phyloP scores from a whole-genome alignment of 139 green algal genomes.

The Tetraselmis chui region DNA sequence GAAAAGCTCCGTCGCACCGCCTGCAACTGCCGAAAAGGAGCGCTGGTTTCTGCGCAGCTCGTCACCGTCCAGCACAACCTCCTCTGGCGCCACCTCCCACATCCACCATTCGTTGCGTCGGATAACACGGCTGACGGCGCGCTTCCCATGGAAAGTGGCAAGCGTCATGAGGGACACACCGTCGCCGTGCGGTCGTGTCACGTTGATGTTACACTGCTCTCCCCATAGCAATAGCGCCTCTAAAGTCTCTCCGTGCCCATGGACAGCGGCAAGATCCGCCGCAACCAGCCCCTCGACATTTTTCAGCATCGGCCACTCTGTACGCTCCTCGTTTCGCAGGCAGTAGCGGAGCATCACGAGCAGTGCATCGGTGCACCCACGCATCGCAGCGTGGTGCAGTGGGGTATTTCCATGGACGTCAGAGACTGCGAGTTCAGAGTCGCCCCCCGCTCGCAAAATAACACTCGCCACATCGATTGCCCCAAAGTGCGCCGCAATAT shows the following conservation, averaged over 20 bases:
- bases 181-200: neutral
- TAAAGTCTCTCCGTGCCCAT: neutral
- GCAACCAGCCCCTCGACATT: neutral
- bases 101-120: neutral
- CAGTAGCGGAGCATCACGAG: neutral
- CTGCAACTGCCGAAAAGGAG: too few species aligned
- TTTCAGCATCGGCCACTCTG: neutral
- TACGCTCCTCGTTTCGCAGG: neutral
- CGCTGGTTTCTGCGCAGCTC: too few species aligned
- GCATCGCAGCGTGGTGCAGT: neutral
- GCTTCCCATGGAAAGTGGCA: neutral
- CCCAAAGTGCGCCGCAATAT: neutral
- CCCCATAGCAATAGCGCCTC: neutral
- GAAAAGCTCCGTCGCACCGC: too few species aligned
- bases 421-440: neutral
- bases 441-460: neutral
- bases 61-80: neutral
- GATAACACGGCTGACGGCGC: neutral
- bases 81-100: neutral
- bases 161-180: neutral
- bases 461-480: neutral
- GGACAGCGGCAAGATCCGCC: neutral
- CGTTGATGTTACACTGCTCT: neutral
- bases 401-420: neutral
- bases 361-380: neutral